Base-by-base conservation (phyloP, 1,284 basidiomycete species). In the Neolentinus lepideus region DNA sequence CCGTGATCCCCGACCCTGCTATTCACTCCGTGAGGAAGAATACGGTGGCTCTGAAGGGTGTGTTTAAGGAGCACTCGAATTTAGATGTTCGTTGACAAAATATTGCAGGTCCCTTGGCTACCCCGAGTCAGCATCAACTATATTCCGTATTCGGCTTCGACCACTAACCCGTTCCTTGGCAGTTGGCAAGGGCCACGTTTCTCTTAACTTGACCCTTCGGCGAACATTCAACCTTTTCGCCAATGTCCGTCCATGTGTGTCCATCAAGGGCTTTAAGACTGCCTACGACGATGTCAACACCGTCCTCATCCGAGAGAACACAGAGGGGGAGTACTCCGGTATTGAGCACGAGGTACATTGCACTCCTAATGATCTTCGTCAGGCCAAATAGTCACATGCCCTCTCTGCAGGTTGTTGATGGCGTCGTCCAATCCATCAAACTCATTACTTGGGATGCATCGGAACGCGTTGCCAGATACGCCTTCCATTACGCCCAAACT, bases 401-500 rank as follows among this genome's bases (percentile, higher is more conserved):
- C n/a, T 47, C 26, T 48, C 22, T 29, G 22, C 61, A 90, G 88
- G 80, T 97, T 57, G 88, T 99, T 62, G 94, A 98, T 63, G 97
- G 97, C 62, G 97, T 99, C 60, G 97, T 99, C 46, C 97, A 99
- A 75, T 98, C 94, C 54, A 99, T 99, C 80, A 99, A 99, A 76
- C 85, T 99, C 58, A 99, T 99, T 71, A 99, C 97, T 38, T 96
- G 95, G 87, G 92, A 98, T 61, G 97, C 97, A 24, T 98, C 96
- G 14, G 95, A 98, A 75, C 93, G 97, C 58, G 96, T 99, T 56
- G 96, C 97, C 51, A 88, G 94, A 57, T 99, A 99, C 72, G 97
- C 97, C 14, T 99, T 99, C 85, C 85, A 98, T 75, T 98, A 98
- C 68, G 97, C 97, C 33, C 83, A 90, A 67, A 81, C 90, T 59